phyloP scores from a whole-genome alignment of 78 protist species.

The Dictyostelium brefeldianum region DNA sequence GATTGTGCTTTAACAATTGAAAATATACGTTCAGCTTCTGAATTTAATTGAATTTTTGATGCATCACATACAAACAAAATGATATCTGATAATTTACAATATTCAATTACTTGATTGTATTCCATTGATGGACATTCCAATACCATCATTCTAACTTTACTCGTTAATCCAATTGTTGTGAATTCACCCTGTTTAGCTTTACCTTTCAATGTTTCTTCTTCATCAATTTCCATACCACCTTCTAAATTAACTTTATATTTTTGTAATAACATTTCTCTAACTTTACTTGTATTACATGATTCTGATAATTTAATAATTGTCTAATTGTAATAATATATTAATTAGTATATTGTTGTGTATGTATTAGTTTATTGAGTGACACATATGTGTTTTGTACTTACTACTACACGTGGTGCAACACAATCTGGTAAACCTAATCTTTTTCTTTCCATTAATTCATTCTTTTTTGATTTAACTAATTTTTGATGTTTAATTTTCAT shows the following conservation, averaged over 20 bases:
- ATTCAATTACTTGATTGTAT: slow-evolving; percentile 19
- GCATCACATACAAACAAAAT: slow-evolving; percentile 67
- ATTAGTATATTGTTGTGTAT: too few species aligned
- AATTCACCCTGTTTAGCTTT: neutral
- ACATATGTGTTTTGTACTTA: neutral
- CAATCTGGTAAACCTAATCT: slow-evolving; percentile 68
- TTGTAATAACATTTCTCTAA: slow-evolving; percentile 21
- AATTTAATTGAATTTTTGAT: neutral
- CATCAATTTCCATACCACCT: neutral
- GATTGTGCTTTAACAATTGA: slow-evolving; percentile 86
- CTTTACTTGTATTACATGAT: neutral
- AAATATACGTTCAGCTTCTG: slow-evolving; percentile 47
- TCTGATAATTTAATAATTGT: slow-evolving; percentile 34
- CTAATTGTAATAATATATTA: neutral
- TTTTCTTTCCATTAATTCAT: slow-evolving; percentile 44
- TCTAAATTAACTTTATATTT: slow-evolving; percentile 14
- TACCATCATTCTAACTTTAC: slow-evolving; percentile 52
- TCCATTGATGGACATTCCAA: slow-evolving; percentile 28
- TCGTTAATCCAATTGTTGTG: neutral
- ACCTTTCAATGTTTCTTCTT: neutral
- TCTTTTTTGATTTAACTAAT: slow-evolving; percentile 26
- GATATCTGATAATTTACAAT: slow-evolving; percentile 66
- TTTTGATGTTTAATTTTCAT: slow-evolving; percentile 16
- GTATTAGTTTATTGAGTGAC: neutral
- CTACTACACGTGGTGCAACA: slow-evolving; percentile 39